Evolutionary conservation across 2,329 filamentous ascomycete species (phyloP), one percentile per base, ranked within the genome.

Genomic region (Xenosphaeropsis pyriputrescens): DNA sequence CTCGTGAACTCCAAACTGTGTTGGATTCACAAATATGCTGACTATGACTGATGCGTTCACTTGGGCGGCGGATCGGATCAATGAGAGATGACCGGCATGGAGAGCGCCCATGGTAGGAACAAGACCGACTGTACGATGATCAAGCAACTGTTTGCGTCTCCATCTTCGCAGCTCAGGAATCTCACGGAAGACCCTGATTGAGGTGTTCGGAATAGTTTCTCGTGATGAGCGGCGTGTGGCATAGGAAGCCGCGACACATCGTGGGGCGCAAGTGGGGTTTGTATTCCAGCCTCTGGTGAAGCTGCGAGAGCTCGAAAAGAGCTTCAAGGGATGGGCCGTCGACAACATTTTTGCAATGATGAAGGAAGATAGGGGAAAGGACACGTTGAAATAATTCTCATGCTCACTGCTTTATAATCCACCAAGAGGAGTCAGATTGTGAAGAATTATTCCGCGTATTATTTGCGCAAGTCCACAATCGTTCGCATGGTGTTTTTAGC

Each of bases 101-200:
- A 98, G 70, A 36, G 91, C 91, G 44, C 91, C 91, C 91, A 98
- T 96, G 22, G 91, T 98, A 2, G 91, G 91, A 29, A 98, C 86
- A 18, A 98, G 75, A 41, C 82, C 85, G 41, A 98, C 77, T 33
- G 77, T 78, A 40, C 79, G 74, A 49, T 79, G 72, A 51, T 76
- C 68, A 42, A 75, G 60, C 29, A 75, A 61, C 42, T 86, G 74
- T 31, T 75, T 69, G 16, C 64, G 68, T 29, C 85, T 76, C 65
- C 79, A 81, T 49, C 68, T 59, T 30, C 85, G 82, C 37, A 94
- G 64, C 9, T 74, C 65, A 12, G 76, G 63, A 41, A 91, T 76
- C 57, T 84, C 72, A 49, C 84, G 83, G 55, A 93, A 81, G 50
- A 95, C 59, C 43, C 73, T 73, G 45, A 85, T 80, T 3, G 67